These are phyloP conservation scores for Echium plantagineum DNA, from an alignment of 257 asterid species.

Conservation along the genomic window DNA sequence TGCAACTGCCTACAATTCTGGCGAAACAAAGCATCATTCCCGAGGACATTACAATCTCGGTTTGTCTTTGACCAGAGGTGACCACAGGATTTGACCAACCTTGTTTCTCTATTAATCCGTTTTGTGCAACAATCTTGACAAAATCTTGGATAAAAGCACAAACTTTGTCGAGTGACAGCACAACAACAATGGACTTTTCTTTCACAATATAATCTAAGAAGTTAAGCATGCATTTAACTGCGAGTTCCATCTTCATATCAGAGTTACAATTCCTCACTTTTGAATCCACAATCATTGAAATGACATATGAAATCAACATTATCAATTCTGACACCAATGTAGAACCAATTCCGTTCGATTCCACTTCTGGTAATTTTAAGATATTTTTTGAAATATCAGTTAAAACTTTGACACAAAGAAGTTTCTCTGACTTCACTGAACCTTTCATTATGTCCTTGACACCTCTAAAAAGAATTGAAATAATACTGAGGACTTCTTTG, in stretches of 20 bases:
- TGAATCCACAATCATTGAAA: slow-evolving; percentile 28
- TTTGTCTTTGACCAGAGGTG: slow-evolving; percentile 17
- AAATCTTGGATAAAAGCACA: slow-evolving; percentile 34
- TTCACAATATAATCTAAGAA: slow-evolving; percentile 39
- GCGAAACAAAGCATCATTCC: slow-evolving; percentile 34
- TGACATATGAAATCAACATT: slow-evolving; percentile 34
- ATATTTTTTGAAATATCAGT: slow-evolving; percentile 44
- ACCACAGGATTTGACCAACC: slow-evolving; percentile 13
- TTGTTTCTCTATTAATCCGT: slow-evolving; percentile 17
- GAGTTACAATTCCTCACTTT: slow-evolving; percentile 19
- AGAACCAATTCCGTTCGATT: slow-evolving; percentile 26
- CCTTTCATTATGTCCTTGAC: slow-evolving; percentile 29
- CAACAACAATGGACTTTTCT: slow-evolving; percentile 30
- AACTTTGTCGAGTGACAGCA: slow-evolving; percentile 40
- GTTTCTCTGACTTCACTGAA: slow-evolving; percentile 34
- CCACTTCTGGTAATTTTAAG: slow-evolving; percentile 35
- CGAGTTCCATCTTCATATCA: slow-evolving; percentile 30
- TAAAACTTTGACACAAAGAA: slow-evolving; percentile 35
- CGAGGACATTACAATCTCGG: slow-evolving; percentile 12
- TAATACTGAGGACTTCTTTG: slow-evolving; percentile 35
- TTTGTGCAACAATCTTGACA: slow-evolving; percentile 22
- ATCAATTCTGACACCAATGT: slow-evolving; percentile 33
- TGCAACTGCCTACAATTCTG: slow-evolving; percentile 38
- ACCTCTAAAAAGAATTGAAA: slow-evolving; percentile 27
- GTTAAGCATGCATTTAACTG: slow-evolving; percentile 45